These are phyloP conservation scores for Collybia sp. DNA, from an alignment of 768 basidiomycete genomes.

Conservation along the genomic window DNA sequence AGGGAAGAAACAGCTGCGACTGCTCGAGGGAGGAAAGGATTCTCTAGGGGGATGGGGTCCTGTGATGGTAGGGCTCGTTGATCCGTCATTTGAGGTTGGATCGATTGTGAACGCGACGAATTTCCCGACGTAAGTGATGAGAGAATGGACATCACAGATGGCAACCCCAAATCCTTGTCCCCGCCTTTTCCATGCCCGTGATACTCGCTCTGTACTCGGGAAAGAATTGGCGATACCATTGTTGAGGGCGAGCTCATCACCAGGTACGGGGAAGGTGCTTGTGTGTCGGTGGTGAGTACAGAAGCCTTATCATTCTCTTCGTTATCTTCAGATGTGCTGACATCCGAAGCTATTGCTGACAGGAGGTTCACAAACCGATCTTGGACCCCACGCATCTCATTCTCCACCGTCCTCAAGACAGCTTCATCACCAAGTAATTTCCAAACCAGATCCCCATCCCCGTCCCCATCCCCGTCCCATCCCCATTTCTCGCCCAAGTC, in stretches of 20 bases:
- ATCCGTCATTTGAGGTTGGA: constrained; percentile 27
- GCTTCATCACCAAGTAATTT: constrained; percentile 66
- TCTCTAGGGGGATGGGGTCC: constrained; percentile 19
- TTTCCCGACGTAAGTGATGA: constrained; percentile 53
- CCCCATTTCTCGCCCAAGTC: constrained; percentile 28
- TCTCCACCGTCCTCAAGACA: constrained; percentile 48
- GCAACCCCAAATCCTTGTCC: constrained; percentile 40
- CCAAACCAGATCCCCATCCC: constrained; percentile 42
- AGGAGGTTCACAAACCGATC: constrained; percentile 35
- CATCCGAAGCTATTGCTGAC: constrained; percentile 29
- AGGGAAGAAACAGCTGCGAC: constrained; percentile 62
- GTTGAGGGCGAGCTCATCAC: constrained; percentile 23
- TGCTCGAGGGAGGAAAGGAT: constrained; percentile 34
- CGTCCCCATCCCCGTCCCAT: constrained; percentile 20
- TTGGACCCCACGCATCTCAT: constrained; percentile 17
- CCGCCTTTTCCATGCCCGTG: constrained; percentile 29
- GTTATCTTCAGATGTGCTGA: constrained; percentile 32
- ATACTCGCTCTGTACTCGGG: constrained; percentile 57
- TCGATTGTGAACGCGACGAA: constrained; percentile 55
- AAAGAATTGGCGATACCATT: constrained; percentile 46
- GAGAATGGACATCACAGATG: constrained; percentile 59
- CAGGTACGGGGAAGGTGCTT: constrained; percentile 26
- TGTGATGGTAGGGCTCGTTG: constrained; percentile 17
- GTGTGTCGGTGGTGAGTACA: constrained; percentile 31
- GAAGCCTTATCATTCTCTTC: constrained; percentile 39